Evolutionary conservation across 2,329 filamentous ascomycete species (phyloP), one percentile per base, ranked within the genome.

Genomic region (Monilinia vaccinii-corymbosi): DNA sequence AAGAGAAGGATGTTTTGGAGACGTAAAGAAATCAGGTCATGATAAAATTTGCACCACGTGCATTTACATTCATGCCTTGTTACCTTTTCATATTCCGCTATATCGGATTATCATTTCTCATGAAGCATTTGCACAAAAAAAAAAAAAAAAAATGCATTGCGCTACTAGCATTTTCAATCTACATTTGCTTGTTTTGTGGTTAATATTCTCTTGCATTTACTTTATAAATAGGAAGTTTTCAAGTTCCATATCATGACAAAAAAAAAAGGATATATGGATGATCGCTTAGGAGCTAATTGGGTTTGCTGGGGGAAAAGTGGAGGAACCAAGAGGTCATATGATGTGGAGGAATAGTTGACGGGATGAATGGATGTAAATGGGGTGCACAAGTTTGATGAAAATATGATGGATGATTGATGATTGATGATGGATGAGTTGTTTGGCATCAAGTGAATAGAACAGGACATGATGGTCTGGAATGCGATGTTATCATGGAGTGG

Each of bases 1-100:
- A 68, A 60, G 70, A 72, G 58, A 65, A 64, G 60, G 70, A 72
- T 66, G 65, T 67, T 28, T 64, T 71, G 38, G 64, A 68, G 50
- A 70, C 62, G 52, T 67, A 47, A 56, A 8, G 36, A 7, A 47
- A 25, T 1, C 31, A 18, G 51, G 51, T 9, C 38, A 18, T 34
- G 44, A 44, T 53, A 23, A 44, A 44, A 53, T 53, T 53, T 55
- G 48, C 40, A 55, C 49, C 21, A 58, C 23, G 16, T 51, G 45
- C 38, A 21, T 38, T 11, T 16, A 7, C 21, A 57, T 23, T 23
- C 7, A 25, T 21, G 21, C 23, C 6, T 14, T 38, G 13, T 48
- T 28, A n/a, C 44, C 32, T 48, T 32, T 42, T 53, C n/a, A 31
- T n/a, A 21, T 53, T 44, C 21, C 11, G 38, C 38, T 32, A 16